Base-by-base conservation (phyloP, 2,329 filamentous ascomycete genomes). In the Penicillium digitatum region DNA sequence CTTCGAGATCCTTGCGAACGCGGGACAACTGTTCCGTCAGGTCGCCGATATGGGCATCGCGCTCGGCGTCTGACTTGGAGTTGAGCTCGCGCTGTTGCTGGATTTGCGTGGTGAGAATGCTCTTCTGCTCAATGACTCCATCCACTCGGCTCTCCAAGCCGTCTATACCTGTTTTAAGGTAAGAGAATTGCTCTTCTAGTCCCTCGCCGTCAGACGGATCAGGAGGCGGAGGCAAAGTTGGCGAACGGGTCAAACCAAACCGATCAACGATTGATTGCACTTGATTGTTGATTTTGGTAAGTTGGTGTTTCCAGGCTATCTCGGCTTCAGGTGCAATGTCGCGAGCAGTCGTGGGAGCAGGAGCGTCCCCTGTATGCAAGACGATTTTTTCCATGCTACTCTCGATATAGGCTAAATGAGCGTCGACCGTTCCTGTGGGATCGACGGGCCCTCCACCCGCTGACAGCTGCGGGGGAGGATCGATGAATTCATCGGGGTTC, bases 61-160 rank as follows among this genome's bases (percentile, higher is more conserved):
- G 78, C 62, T 82, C 73, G 14, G 78, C 79, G 63, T 95, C 90
- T 1, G 90, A 91, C 68, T 92, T 92, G 76, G 82, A 91, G 74
- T 95, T 95, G 54, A 96, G 82, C 68, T 95, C 90, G 55, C 92
- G 88, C 74, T 97, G 93, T 70, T 97, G 92, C 75, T 95, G 93
- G 66, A 96, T 93, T 71, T 97, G 92, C 40, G 91, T 85, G 66
- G 93, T 88, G 9, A 97, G 81, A 22, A 96, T 92, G 46, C 85
- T 84, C 70, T 96, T 95, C 69, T 97, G 92, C 64, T 96, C 89
- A 58, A 89, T 87, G 34, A 96, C 78, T 20, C 83, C 83, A 18
- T 86, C 87, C n/a, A 90, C 83, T 55, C 90, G 88, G 38, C 81
- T 80, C 68, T 91, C 90, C 5, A 96, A 77, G 75, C 85, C 88